phyloP scores from a whole-genome alignment of 2,329 filamentous ascomycete genomes.

The Diatrype stigma region DNA sequence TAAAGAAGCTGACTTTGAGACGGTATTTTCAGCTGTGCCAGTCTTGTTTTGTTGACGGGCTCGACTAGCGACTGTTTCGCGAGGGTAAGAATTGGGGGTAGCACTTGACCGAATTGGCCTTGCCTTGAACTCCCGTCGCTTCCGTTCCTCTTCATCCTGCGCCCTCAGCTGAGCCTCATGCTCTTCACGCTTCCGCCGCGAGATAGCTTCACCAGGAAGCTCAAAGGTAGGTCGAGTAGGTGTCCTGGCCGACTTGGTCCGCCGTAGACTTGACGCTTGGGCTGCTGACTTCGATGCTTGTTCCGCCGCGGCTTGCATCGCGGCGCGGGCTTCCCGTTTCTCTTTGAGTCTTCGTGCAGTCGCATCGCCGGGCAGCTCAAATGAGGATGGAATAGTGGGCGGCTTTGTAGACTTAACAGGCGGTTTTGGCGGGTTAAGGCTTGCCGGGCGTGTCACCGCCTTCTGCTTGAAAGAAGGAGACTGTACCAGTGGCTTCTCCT shows the following conservation, averaged over 20 bases:
- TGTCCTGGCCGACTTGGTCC: conserved; percentile 47
- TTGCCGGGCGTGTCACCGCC: conserved; percentile 31
- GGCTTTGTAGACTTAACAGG: conserved; percentile 50
- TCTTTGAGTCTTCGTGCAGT: conserved; percentile 39
- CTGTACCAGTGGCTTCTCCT: conserved; percentile 19
- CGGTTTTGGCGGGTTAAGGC: conserved; percentile 42
- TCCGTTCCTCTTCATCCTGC: conserved; percentile 57
- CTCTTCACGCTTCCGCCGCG: conserved; percentile 50
- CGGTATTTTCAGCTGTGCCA: conserved; percentile 21
- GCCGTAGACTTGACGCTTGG: conserved; percentile 34
- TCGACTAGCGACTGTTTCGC: conserved; percentile 55
- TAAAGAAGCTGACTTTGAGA: conserved; percentile 6
- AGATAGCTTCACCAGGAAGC: conserved; percentile 59
- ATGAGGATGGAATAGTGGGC: conserved; percentile 50
- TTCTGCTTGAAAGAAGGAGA: conserved; percentile 21
- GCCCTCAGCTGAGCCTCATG: conserved; percentile 49
- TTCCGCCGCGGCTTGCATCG: conserved; percentile 28
- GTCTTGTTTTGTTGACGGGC: conserved; percentile 43
- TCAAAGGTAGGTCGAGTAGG: conserved; percentile 55
- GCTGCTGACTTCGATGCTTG: conserved; percentile 21
- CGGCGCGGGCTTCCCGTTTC: conserved; percentile 45
- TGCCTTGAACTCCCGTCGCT: conserved; percentile 61
- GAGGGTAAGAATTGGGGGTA: conserved; percentile 39
- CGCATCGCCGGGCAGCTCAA: conserved; percentile 61
- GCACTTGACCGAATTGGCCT: conserved; percentile 47